Conservation (phyloP, 176 grass and related monocot genomes). For the Lolium perenne region DNA sequence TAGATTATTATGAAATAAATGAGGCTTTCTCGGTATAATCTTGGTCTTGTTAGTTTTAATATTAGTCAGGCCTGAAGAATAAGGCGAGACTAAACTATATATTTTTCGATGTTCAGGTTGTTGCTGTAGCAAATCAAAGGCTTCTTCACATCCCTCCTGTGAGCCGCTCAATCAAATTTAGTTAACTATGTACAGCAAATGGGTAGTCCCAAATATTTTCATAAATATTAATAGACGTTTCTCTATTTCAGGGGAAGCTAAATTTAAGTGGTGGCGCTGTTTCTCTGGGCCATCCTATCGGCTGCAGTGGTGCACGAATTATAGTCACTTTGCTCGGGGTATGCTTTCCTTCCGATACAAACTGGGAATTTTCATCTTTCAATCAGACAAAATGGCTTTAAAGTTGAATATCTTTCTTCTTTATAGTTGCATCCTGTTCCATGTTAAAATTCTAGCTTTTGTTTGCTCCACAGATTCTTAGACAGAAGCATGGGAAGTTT, state of each 20-base stretch:
- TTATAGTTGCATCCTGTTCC: not conserved
- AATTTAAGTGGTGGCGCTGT: conserved; percentile 93
- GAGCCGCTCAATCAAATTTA: conserved; percentile 29
- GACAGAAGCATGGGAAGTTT: conserved; percentile 63
- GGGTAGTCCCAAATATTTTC: not conserved
- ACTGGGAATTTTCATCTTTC: not conserved
- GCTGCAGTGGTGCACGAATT: conserved; percentile 93
- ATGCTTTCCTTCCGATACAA: conserved; percentile 47
- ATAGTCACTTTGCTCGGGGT: conserved; percentile 93
- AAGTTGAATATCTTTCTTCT: not conserved
- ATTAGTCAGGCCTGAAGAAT: conserved; percentile 48
- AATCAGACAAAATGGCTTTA: not conserved
- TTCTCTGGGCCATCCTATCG: conserved; percentile 91
- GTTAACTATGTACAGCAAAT: not conserved
- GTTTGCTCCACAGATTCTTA: conserved; percentile 61
- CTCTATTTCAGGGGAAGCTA: conserved; percentile 63
- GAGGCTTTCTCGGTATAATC: conserved; percentile 85
- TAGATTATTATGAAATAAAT: conserved; percentile 96
- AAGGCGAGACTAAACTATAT: conserved; percentile 33
- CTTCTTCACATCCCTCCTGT: conserved; percentile 90
- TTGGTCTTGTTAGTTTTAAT: conserved; percentile 33
- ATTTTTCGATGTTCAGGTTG: conserved; percentile 64
- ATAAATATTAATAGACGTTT: conserved; percentile 31
- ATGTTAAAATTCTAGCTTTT: conserved; percentile 20
- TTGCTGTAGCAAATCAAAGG: conserved; percentile 88